These are phyloP conservation scores for Entomortierella parvispora DNA, from an alignment of 192 early-diverging fungal genomes.

Conservation along the genomic window DNA sequence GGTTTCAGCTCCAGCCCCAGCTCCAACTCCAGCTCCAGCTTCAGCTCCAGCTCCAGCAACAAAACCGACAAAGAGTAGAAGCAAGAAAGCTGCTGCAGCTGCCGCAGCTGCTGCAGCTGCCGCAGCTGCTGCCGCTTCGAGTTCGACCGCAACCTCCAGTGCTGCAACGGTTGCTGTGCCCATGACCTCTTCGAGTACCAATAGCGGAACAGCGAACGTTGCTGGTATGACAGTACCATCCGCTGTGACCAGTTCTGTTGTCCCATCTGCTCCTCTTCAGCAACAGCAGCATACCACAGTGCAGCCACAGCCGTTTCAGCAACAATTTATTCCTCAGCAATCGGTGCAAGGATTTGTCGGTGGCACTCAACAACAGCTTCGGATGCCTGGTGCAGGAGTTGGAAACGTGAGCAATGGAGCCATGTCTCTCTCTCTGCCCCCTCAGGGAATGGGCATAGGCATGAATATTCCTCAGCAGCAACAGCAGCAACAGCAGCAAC, in stretches of 20 bases:
- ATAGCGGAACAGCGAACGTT: too few species aligned
- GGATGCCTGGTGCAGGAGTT: not conserved
- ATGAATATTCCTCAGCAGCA: too few species aligned
- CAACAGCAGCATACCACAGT: conserved; percentile 8
- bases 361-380: not conserved
- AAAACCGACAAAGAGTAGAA: not conserved
- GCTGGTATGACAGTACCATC: too few species aligned
- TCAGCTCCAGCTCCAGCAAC: not conserved
- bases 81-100: too few species aligned
- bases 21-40: not conserved
- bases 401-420: not conserved
- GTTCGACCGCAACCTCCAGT: too few species aligned
- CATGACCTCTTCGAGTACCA: too few species aligned
- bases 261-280: not conserved
- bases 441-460: not conserved
- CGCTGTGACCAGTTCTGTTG: not conserved
- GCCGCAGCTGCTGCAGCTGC: not conserved
- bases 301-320: conserved; percentile 4
- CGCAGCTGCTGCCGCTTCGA: too few species aligned
- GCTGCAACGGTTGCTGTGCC: too few species aligned
- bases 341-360: not conserved
- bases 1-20: not conserved
- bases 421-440: not conserved
- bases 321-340: not conserved
- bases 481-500: not conserved